Conservation (phyloP, 2,329 filamentous ascomycete genomes). For the Phaeoacremonium minimum region DNA sequence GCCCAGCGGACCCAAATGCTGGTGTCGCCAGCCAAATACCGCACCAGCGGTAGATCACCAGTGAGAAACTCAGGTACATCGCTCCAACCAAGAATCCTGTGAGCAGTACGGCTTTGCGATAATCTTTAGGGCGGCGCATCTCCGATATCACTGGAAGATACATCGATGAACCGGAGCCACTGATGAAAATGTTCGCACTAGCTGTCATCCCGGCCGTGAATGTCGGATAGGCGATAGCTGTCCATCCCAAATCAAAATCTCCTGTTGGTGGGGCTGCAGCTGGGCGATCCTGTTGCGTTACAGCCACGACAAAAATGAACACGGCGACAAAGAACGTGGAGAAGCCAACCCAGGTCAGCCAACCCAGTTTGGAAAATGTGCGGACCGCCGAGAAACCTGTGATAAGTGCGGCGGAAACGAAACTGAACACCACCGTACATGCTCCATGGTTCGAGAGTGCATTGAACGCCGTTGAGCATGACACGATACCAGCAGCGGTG, state of each 20-base stretch:
- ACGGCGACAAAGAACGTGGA: conserved; percentile 44
- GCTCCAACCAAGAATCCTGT: conserved; percentile 17
- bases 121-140: conserved; percentile 50
- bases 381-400: conserved; percentile 14
- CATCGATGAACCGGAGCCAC: conserved; percentile 44
- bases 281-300: conserved; percentile 44
- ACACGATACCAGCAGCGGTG: conserved; percentile 14
- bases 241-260: conserved; percentile 49
- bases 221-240: conserved; percentile 42
- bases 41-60: conserved; percentile 24
- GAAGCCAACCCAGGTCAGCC: conserved; percentile 35
- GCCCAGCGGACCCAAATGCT: conserved; percentile 19
- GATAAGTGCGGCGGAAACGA: conserved; percentile 17
- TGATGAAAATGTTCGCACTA: conserved; percentile 49
- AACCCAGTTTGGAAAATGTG: conserved; percentile 12
- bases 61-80: conserved; percentile 20
- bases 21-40: conserved; percentile 22
- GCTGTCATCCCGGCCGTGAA: conserved; percentile 52
- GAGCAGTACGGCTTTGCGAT: conserved; percentile 19
- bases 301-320: conserved; percentile 21
- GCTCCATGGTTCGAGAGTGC: conserved; percentile 18
- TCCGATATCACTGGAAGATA: conserved; percentile 55
- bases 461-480: conserved; percentile 16
- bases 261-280: conserved; percentile 52
- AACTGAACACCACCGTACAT: conserved; percentile 19